phyloP scores from a whole-genome alignment of 768 basidiomycete species.

The Paxillus ammoniavirescens region DNA sequence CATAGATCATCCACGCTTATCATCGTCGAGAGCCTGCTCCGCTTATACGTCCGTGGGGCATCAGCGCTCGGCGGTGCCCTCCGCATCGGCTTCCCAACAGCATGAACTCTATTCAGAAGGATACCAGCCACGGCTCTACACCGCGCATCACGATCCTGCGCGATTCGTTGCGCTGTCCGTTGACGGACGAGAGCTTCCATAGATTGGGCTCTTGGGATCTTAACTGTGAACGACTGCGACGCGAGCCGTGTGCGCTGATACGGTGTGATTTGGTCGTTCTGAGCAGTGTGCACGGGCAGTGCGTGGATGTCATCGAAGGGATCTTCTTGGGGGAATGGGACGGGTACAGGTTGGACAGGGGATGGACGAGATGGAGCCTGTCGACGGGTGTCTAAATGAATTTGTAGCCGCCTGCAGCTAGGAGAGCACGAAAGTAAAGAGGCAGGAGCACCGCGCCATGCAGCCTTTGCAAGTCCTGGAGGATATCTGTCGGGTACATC shows the following conservation, averaged over 20 bases:
- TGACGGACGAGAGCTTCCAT: slow-evolving; percentile 29
- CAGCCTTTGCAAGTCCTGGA: slow-evolving; percentile 21
- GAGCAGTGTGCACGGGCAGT: slow-evolving; percentile 8
- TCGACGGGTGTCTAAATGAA: slow-evolving; percentile 14
- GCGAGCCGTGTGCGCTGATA: slow-evolving; percentile 30
- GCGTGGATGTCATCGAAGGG: slow-evolving; percentile 28
- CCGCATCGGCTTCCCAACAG: slow-evolving; percentile 53
- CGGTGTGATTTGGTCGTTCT: slow-evolving; percentile 9
- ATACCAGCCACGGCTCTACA: slow-evolving; percentile 58
- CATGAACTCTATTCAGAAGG: slow-evolving; percentile 51
- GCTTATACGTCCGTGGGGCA: slow-evolving; percentile 43
- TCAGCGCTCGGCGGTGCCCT: slow-evolving; percentile 32
- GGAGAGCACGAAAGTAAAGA: slow-evolving; percentile 10
- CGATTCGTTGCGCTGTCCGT: slow-evolving; percentile 30
- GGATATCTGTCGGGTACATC: slow-evolving; percentile 21
- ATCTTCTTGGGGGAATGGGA: slow-evolving; percentile 22
- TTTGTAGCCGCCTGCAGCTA: slow-evolving; percentile 29
- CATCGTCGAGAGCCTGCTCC: slow-evolving; percentile 51
- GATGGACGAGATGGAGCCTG: slow-evolving; percentile 11
- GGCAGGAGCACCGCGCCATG: slow-evolving; percentile 24
- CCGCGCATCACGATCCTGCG: slow-evolving; percentile 39
- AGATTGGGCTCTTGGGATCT: slow-evolving; percentile 21
- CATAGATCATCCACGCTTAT: slow-evolving; percentile 43
- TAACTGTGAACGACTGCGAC: slow-evolving; percentile 25
- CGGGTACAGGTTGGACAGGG: slow-evolving; percentile 11